Evolutionary conservation across 495 filamentous ascomycete species (phyloP), one percentile per base, ranked within the genome.

Genomic region (Antarctomyces pellizariae): DNA sequence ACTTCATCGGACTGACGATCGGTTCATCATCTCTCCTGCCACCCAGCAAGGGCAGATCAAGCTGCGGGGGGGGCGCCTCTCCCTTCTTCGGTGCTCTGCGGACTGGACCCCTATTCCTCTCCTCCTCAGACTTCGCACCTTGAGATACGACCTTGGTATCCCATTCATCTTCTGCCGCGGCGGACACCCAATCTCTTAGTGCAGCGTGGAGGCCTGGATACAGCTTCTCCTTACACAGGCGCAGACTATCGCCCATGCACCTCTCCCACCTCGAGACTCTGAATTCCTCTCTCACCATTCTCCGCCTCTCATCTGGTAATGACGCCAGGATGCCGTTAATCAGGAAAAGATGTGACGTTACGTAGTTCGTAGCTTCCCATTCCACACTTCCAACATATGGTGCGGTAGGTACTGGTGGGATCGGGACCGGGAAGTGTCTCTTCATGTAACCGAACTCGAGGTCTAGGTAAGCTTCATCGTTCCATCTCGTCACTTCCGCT

Each of bases 361-460:
- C 56, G 40, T 97, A 97, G 48, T 84, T 91, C 6, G 86, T 93
- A 6, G 86, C 83, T 45, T 97, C 86, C 89, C 89, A 97, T 52
- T 97, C 86, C 7, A 97, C 86, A 25, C 89, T 86, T 21, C 86
- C 89, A 24, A 97, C 80, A 46, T 95, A 93, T 5, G 86, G 89
- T 10, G 84, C 84, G 12, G 89, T 83, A 7, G 86, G 80, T 4
- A 93, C 77, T 0, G 84, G 86, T 4, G 83, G 76, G 2, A 78
- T 70, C 33, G 79, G 73, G n/a, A 61, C 56, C 0, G 86, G 86
- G 47, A 93, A 97, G 47, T 92, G 70, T 7, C 62, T 59, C 26
- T 62, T 49, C 41, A 63, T 59, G 52, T 80, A 84, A 9, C 47
- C 38, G 26, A 36, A 46, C 37, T 7, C 41, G 26, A 28, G 13